Evolutionary conservation across 169 alveolate species (phyloP), one percentile per base, ranked within the genome.

Genomic region (Cryptosporidium andersoni): DNA sequence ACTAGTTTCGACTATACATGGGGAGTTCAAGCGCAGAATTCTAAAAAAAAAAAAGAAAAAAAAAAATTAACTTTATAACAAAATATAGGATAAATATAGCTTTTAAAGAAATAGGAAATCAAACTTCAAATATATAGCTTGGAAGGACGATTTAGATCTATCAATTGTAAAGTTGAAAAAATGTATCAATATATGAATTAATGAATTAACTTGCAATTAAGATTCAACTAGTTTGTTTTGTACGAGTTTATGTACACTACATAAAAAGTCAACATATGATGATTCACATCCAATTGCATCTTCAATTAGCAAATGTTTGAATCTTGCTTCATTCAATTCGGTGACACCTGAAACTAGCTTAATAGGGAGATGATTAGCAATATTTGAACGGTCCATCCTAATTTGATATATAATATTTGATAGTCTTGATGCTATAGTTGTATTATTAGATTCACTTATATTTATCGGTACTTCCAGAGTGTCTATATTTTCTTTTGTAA

Each of bases 151-250:
- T 25, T 25, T 25, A 25, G 25, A 25, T 25, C 25, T 25, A 25
- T 25, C 0, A 0, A 25, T 25, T 25, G 25, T 25, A 25, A 25
- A 25, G 25, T 25, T 25, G 25, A 25, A 25, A 25, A 25, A 25
- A 25, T 25, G 25, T 25, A 25, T 25, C 25, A 25, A 25, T 25
- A 25, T 25, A 25, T 53, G 37, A 34, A 2, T 9, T 62, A 1
- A 25, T 53, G 37, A 34, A 2, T 9, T 62, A 1, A 12, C 37
- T 11, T 6, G 51, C 51, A 25, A 25, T 53, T 74, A 74, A 11
- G 85, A 74, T 37, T 74, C 85, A 56, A 74, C 85, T 6, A 74
- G 25, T 60, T 74, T 74, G 62, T 68, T 74, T 45, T 74, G 85
- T n/a, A 74, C 85, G 11, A 74, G 48, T 45, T 74, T 74, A 37